Base-by-base conservation (phyloP, 192 early-diverging fungal species). In the Entomortierella lignicola region DNA sequence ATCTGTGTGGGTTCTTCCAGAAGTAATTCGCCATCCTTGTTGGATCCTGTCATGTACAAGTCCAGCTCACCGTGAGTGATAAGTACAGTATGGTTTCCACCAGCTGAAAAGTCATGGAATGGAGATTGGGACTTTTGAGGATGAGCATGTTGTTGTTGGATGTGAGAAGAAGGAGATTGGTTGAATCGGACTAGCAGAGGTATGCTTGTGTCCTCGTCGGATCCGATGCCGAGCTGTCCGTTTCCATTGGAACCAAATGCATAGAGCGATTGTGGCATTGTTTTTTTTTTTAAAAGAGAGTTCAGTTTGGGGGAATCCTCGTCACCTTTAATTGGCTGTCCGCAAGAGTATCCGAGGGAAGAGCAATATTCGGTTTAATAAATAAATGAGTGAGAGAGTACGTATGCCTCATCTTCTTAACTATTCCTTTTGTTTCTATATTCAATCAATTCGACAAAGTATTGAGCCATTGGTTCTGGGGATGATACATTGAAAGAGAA, bases 11-110 rank as follows among this genome's bases (percentile, higher is more conserved):
- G 57, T 41, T 71, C 57, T 23, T 32, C 8, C 3, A 74, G 27
- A 25, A 82, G 82, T 27, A 84, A 72, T 57, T 91, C 88, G n/a
- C 81, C 72, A 20, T 81, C 66, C 21, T 67, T 73, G 60, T 91
- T 89, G 59, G 67, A 68, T 18, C 90, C 90, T 0, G 66, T 67
- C 69, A 85, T 77, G 57, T 75, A 81, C 42, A 91, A 48, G 12
- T 18, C 23, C 21, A 39, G 42, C 1, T 56, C 80, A 11, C 53
- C 26, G 12, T 26, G 39, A 2, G 84, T 82, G 20, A 90, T 71
- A 17, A 89, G n/a, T 1, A 86, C 88, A 2, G 90, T 81, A 67
- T 93, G 92, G 66, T 93, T 93, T 4, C 90, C 87, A n/a, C 92
- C 92, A n/a, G 89, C 87, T 10, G 81, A 50, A 50, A 91, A 82